Evolutionary conservation across 345 rosid species (phyloP), one percentile per base, ranked within the genome.

Genomic region (Geranium rotundifolium): DNA sequence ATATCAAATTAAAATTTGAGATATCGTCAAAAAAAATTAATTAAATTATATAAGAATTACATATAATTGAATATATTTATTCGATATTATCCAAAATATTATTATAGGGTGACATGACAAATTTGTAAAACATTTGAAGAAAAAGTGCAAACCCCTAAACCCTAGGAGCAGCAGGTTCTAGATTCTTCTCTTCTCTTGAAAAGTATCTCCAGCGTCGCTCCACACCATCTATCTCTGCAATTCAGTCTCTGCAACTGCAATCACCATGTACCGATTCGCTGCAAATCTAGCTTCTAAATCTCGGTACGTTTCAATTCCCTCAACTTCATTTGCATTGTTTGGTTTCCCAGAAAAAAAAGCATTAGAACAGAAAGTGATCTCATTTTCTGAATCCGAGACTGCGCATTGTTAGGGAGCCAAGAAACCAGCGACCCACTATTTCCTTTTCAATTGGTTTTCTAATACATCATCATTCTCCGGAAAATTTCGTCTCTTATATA

Each of bases 211-310:
- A 4, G 7, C 52, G 12, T 1, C 3, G 52, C 52, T 46, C 10
- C 0, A 34, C 41, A 9, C 15, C 12, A 3, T 46, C 52, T 12
- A 46, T 17, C 59, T 62, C 54, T 56, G 14, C 23, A 18, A 17
- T 3, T 61, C 52, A 46, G 1, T 46, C 15, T 46, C 52, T 46
- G 52, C 46, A 37, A 37, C 56, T 0, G 31, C 31, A 9, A 17
- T n/a, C 19, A 66, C 52, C 61, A 85, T 85, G 95, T 78, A 85
- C 66, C 90, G 95, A 30, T 77, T 78, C 59, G 88, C 81, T 67
- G 74, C 95, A 29, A 73, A 72, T 64, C 80, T 87, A 72, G 87
- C 83, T 60, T 77, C 84, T 61, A 87, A 83, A 71, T 81, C 88
- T 29, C 76, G 90, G 93, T 83, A 66, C 23, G 7, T 52, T 39